Conservation (phyloP, 169 alveolate species). For the Cryptosporidium baileyi region DNA sequence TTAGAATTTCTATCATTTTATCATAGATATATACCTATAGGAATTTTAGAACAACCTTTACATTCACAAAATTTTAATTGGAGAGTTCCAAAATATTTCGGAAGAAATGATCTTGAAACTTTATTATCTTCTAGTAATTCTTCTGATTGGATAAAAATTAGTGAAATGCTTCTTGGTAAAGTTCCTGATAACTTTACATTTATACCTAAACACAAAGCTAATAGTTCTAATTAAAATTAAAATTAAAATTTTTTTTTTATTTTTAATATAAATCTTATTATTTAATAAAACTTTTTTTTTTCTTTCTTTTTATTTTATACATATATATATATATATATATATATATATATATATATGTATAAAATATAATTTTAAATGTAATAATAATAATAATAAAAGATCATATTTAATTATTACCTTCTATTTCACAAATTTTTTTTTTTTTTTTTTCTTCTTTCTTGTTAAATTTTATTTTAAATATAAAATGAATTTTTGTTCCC, state of each 20-base stretch:
- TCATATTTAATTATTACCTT: too few species aligned
- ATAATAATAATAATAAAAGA: too few species aligned
- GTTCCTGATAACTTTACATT: conserved; percentile 79
- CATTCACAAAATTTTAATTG: conserved; percentile 74
- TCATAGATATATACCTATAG: conserved; percentile 83
- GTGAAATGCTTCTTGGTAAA: conserved; percentile 84
- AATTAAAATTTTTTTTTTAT: neutral
- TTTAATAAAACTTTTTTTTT: too few species aligned
- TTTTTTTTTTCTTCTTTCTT: too few species aligned
- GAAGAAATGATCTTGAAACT: conserved; percentile 83
- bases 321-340: too few species aligned
- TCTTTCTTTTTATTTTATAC: too few species aligned
- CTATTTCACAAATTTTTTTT: too few species aligned
- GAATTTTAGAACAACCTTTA: conserved; percentile 77
- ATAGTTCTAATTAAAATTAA: neutral
- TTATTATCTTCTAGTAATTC: conserved; percentile 76
- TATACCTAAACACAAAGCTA: conserved; percentile 81
- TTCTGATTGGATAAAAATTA: conserved; percentile 82
- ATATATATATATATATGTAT: too few species aligned
- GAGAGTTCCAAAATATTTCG: conserved; percentile 80
- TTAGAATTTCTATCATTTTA: conserved; percentile 81
- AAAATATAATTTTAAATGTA: too few species aligned
- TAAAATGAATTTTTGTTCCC: too few species aligned
- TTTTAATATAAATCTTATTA: too few species aligned
- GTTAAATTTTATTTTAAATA: too few species aligned